These are phyloP conservation scores for Colletotrichum caudatum DNA, from an alignment of 2,329 filamentous ascomycete species.

Conservation along the genomic window DNA sequence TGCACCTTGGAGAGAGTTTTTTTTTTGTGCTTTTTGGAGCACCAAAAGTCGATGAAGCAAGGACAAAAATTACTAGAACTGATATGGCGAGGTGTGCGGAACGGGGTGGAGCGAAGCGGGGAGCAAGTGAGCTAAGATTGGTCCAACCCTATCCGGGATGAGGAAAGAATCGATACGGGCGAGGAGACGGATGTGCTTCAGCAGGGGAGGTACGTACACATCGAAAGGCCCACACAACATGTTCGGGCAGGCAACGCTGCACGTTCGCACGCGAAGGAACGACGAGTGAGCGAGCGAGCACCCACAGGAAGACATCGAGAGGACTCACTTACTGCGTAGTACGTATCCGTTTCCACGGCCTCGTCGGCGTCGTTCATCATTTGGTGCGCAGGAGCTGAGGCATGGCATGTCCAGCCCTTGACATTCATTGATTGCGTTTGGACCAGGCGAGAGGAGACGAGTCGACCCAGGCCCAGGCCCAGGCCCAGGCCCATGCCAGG, in stretches of 20 bases:
- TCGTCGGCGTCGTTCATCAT: conserved; percentile 1
- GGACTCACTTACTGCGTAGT: neutral
- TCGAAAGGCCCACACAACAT: conserved; percentile 4
- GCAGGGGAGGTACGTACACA: conserved; percentile 25
- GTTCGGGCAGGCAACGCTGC: conserved; percentile 36
- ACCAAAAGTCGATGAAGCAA: conserved; percentile 10
- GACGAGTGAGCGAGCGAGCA: conserved; percentile 13
- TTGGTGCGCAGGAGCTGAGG: neutral
- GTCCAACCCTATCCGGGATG: conserved; percentile 37
- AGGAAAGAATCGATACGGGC: conserved; percentile 37
- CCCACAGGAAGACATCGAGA: conserved; percentile 1
- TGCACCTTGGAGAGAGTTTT: neutral
- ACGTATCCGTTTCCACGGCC: conserved; percentile 2
- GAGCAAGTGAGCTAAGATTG: conserved; percentile 39
- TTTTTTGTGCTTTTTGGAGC: neutral
- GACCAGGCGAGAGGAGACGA: conserved; percentile 6
- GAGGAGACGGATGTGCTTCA: conserved; percentile 15
- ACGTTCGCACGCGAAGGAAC: conserved; percentile 18
- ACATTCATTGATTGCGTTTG: conserved; percentile 15
- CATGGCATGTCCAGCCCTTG: neutral
- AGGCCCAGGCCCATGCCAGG: no score
- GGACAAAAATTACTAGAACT: no score
- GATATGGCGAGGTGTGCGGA: conserved; percentile 14
- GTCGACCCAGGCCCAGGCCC: neutral
- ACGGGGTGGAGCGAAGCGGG: conserved; percentile 30